These are phyloP conservation scores for Solanum lycopersicoides DNA, from an alignment of 257 asterid genomes.

Conservation along the genomic window DNA sequence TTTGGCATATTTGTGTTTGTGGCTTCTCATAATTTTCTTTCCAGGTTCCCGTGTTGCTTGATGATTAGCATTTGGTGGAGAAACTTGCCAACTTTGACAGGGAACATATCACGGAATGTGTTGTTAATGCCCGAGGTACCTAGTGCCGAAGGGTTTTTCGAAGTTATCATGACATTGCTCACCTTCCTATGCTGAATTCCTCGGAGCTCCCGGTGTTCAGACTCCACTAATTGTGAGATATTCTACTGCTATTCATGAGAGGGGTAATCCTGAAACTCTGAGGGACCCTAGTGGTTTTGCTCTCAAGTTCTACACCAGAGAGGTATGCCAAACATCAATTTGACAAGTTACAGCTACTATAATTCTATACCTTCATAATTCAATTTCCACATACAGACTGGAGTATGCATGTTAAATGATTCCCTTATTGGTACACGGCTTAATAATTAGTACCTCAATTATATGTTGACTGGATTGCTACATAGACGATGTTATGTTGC, in stretches of 20 bases:
- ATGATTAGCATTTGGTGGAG: constrained; percentile 30
- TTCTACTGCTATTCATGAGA: constrained; percentile 23
- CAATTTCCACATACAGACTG: neutral
- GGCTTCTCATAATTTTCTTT: neutral
- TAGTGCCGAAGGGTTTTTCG: constrained; percentile 28
- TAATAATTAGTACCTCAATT: neutral
- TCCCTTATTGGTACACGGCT: neutral
- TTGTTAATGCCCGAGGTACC: constrained; percentile 32
- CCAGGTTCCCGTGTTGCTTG: constrained; percentile 24
- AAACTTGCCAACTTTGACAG: neutral
- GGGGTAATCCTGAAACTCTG: constrained; percentile 28
- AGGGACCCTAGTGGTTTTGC: constrained; percentile 32
- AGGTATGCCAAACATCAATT: constrained; percentile 7
- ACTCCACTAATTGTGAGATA: constrained; percentile 25
- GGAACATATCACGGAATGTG: constrained; percentile 25
- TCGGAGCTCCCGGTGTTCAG: constrained; percentile 24
- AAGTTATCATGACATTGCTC: constrained; percentile 18
- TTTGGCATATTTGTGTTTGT: neutral
- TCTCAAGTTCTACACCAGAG: constrained; percentile 31
- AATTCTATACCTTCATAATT: neutral
- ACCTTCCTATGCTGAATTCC: constrained; percentile 26
- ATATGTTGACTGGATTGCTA: neutral
- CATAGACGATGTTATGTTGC: neutral
- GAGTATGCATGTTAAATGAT: neutral
- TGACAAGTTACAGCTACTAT: neutral